Base-by-base conservation (phyloP, 371 early-diverging fungal genomes). In the Mucor indicus region DNA sequence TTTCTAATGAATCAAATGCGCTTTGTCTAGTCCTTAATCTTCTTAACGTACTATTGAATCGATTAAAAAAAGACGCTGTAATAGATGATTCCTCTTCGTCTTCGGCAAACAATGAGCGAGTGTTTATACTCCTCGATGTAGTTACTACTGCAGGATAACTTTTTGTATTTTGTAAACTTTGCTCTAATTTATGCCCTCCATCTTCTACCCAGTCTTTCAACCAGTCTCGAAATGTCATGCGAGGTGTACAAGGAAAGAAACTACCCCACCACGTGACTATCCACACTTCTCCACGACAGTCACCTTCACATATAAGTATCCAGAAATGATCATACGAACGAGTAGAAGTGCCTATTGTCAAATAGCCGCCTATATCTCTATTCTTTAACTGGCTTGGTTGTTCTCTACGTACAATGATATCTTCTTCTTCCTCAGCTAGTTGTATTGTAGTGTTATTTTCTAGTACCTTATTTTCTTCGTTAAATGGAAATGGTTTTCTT, bases 261-360 rank as follows among this genome's bases (percentile, higher is more conserved):
- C 16, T 27, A 3, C 51, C 43, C 12, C 27, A 20, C 37, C 42
- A 36, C 10, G 44, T 36, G 37, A 25, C 51, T 13, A 50, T 50
- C 51, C 51, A 50, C 10, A 50, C 42, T 11, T 50, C 44, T 27
- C 51, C 51, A 27, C 51, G 33, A n/a, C 44, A 50, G 21, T 21
- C 21, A 15, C 51, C 51, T 43, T 50, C 51, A 22, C 43, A 50
- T 15, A 50, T 50, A n/a, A 50, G 44, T 21, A 50, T 50, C 51
- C 51, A 50, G 35, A 43, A 50, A 29, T 50, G 37, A 16, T 30
- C 44, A 27, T 33, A 16, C 15, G 51, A 50, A 16, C 35, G 13
- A n/a, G 22, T 25, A 15, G 44, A 27, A 25, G 51, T 43, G 12
- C 51, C 51, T 37, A 50, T 36, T 21, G 44, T 27, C 15, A 50